Percentiles rank a stretch among this genome's conserved stretches.
Evolutionary conservation across 192 early-diverging fungal species (phyloP).

Genomic region (Funneliformis mosseae): DNA sequence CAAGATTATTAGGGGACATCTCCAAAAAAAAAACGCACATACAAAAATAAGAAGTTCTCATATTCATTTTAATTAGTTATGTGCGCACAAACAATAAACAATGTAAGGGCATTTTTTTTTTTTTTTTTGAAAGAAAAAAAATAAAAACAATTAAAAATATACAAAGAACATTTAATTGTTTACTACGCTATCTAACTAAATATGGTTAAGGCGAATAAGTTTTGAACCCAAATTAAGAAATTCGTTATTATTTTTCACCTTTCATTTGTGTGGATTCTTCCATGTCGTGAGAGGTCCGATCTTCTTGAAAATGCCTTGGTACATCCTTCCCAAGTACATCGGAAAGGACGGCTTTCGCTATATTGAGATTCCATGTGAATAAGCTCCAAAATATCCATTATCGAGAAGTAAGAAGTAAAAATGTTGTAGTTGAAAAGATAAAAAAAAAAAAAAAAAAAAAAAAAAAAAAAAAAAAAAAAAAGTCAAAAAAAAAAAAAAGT

Average conservation of each 20-base stretch:
- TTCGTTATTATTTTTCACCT: conserved; percentile 44
- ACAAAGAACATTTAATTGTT: neutral
- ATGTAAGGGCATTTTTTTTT: neutral
- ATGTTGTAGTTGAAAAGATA: neutral
- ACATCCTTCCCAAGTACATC: conserved; percentile 64
- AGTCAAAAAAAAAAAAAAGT: no score
- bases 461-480: no score
- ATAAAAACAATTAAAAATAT: no score
- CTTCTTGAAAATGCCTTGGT: conserved; percentile 70
- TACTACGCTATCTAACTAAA: neutral
- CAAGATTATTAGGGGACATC: no score
- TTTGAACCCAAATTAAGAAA: neutral
- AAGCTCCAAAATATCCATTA: conserved; percentile 63
- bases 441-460: no score
- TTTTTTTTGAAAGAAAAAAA: neutral
- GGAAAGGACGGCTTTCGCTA: conserved; percentile 50
- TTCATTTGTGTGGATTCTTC: conserved; percentile 79
- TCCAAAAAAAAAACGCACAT: neutral
- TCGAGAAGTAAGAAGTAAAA: neutral
- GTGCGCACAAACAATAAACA: neutral
- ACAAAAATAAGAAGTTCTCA: no score
- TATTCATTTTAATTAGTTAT: no score
- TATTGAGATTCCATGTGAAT: conserved; percentile 49
- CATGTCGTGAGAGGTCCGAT: conserved; percentile 77
- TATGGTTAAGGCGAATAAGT: neutral